These are phyloP conservation scores for Ampelocalamus luodianensis DNA, from an alignment of 176 grass and related monocot genomes.

Conservation along the genomic window DNA sequence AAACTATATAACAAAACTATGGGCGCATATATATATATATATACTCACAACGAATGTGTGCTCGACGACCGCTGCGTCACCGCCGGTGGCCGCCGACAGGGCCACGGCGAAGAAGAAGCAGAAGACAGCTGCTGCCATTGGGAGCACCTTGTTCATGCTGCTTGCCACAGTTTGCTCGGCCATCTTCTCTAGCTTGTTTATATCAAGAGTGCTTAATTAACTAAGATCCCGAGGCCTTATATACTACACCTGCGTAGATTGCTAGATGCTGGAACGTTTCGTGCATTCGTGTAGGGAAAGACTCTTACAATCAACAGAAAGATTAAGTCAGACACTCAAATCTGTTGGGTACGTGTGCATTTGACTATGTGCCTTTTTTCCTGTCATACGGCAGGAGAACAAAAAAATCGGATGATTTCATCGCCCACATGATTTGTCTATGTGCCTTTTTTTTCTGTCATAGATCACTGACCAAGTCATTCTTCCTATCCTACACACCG, in stretches of 20 bases:
- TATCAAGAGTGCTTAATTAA: not conserved
- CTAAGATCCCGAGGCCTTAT: not conserved
- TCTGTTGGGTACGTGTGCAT: not conserved
- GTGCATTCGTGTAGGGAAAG: not conserved
- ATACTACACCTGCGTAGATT: not conserved
- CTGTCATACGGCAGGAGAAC: too few relatives aligned
- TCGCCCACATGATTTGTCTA: too few relatives aligned
- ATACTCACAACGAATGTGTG: conserved; percentile 43
- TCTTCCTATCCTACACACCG: too few relatives aligned
- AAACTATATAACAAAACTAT: too few relatives aligned
- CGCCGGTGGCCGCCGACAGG: not conserved
- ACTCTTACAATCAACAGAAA: not conserved
- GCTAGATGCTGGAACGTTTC: not conserved
- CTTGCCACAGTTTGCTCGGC: not conserved
- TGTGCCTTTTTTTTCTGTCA: too few relatives aligned
- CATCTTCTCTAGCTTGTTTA: not conserved
- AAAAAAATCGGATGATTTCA: too few relatives aligned
- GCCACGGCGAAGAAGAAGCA: not conserved
- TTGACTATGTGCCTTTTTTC: too few relatives aligned
- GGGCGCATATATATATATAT: too few relatives aligned
- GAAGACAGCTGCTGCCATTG: not conserved
- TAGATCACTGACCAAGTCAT: too few relatives aligned
- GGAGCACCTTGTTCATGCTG: not conserved
- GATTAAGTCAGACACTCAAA: not conserved
- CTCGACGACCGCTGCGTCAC: conserved; percentile 15